Conservation (phyloP, 305 asterid species). For the Fraxinus angustifolia region DNA sequence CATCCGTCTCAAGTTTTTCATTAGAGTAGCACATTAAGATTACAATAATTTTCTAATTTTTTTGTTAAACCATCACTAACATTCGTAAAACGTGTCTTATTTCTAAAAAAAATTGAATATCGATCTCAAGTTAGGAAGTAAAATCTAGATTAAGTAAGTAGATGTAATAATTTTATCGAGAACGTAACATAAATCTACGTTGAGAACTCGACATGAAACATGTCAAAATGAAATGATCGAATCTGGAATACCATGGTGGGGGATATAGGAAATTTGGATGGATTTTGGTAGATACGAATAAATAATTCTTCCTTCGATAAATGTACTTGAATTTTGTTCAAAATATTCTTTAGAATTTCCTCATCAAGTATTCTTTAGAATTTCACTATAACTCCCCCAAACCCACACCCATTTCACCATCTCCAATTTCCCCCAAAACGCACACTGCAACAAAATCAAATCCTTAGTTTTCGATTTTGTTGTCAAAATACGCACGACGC, state of each 20-base stretch:
- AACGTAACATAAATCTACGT: background rate
- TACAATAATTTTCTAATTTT: no score
- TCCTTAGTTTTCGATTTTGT: conserved; percentile 34
- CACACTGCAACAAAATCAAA: conserved; percentile 31
- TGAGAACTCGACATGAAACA: background rate
- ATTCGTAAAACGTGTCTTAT: background rate
- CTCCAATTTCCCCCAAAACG: conserved; percentile 19
- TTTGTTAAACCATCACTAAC: background rate
- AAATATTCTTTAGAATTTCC: background rate
- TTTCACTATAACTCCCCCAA: background rate
- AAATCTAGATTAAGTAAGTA: background rate
- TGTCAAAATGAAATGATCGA: no score
- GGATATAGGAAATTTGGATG: background rate
- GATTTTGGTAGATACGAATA: background rate
- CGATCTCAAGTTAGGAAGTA: background rate
- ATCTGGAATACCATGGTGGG: background rate
- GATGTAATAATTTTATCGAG: background rate
- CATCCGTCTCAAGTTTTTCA: background rate
- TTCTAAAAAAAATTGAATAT: background rate
- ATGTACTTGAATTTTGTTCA: background rate
- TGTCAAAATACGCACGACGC: conserved; percentile 26
- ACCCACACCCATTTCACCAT: background rate
- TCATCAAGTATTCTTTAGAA: background rate
- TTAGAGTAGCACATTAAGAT: background rate
- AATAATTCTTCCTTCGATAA: background rate